phyloP scores from a whole-genome alignment of 2,329 filamentous ascomycete species.

The Aspergillus intermedius region DNA sequence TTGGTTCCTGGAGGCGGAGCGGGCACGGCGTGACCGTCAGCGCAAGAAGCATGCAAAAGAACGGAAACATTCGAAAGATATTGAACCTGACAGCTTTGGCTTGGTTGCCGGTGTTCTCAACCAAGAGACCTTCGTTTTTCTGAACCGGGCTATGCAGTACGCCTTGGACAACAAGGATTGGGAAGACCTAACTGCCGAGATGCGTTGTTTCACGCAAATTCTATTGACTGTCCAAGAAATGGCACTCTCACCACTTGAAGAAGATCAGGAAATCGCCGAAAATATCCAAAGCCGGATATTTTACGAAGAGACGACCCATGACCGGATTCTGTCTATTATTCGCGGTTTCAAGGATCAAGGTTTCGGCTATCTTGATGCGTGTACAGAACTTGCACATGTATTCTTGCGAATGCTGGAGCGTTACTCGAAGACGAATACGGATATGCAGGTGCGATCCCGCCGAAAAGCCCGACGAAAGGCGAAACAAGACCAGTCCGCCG shows the following conservation, averaged over 20 bases:
- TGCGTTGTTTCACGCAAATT: constrained; percentile 94
- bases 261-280: constrained; percentile 96
- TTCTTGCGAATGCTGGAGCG: constrained; percentile 86
- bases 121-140: constrained; percentile 86
- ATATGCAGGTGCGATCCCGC: constrained; percentile 84
- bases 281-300: constrained; percentile 97
- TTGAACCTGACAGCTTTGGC: constrained; percentile 69
- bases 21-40: constrained; percentile 59
- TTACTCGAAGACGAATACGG: constrained; percentile 90
- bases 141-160: constrained; percentile 76
- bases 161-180: constrained; percentile 77
- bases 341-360: constrained; percentile 88
- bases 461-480: constrained; percentile 67
- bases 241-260: constrained; percentile 72
- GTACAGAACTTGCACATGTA: constrained; percentile 83
- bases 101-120: constrained; percentile 84
- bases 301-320: constrained; percentile 92
- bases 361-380: constrained; percentile 86
- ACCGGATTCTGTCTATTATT: constrained; percentile 72
- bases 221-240: constrained; percentile 89
- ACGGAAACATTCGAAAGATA: constrained; percentile 45
- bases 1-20: constrained; percentile 88
- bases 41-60: constrained; percentile 47
- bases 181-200: constrained; percentile 77
- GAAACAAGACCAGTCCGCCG: constrained; percentile 37